A percentile compares a stretch with the other conserved stretches of the same genome.
Conservation (phyloP, 208 protist species). For the Trypanosoma theileri region DNA sequence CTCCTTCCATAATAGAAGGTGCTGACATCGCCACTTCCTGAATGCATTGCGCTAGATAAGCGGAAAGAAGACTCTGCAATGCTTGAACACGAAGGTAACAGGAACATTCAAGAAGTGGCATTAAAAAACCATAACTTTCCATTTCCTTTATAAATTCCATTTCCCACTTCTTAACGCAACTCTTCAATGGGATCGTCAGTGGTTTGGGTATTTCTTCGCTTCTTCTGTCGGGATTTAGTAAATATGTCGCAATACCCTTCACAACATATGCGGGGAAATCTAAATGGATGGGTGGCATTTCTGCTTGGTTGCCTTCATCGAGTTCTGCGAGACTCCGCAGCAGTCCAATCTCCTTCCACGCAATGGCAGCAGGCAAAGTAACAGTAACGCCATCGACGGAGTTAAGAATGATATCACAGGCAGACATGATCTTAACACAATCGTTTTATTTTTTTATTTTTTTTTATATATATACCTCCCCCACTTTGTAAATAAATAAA, state of each 20-base stretch:
- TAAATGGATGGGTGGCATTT: slow-evolving; percentile 22
- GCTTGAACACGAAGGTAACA: slow-evolving; percentile 44
- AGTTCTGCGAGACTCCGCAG: slow-evolving; percentile 16
- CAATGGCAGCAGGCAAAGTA: slow-evolving; percentile 16
- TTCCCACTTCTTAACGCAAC: slow-evolving; percentile 37
- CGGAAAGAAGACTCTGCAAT: slow-evolving; percentile 49
- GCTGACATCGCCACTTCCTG: slow-evolving; percentile 53
- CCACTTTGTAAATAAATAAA: slow-evolving; percentile 7
- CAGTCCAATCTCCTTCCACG: slow-evolving; percentile 24
- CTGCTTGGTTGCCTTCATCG: slow-evolving; percentile 21
- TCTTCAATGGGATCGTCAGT: slow-evolving; percentile 31
- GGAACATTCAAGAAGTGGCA: slow-evolving; percentile 52
- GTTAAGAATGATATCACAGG: slow-evolving; percentile 19
- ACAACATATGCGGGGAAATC: slow-evolving; percentile 23
- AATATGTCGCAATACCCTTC: slow-evolving; percentile 13
- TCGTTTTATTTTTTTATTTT: background rate
- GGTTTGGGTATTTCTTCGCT: slow-evolving; percentile 47
- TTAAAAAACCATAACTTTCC: slow-evolving; percentile 38
- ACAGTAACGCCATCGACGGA: background rate
- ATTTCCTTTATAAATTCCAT: slow-evolving; percentile 41
- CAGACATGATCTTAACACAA: slow-evolving; percentile 1
- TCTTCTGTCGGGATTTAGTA: slow-evolving; percentile 25
- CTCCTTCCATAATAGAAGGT: slow-evolving; percentile 71
- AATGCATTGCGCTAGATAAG: slow-evolving; percentile 59
- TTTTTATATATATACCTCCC: background rate